phyloP scores from a whole-genome alignment of 73 alveolate species.

The Tetrahymena borealis region DNA sequence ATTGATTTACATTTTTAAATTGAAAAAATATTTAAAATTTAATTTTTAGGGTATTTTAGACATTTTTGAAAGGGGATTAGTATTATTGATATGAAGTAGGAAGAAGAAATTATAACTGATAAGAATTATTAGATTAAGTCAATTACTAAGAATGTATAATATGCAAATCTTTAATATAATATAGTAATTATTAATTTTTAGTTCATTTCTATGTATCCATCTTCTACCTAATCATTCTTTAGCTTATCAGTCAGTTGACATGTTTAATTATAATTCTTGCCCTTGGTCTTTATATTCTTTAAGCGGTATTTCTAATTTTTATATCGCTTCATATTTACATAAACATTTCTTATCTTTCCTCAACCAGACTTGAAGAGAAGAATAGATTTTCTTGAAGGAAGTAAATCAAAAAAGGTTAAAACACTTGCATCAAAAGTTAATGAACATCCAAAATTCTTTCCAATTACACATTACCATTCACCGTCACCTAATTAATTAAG shows the following conservation, averaged over 20 bases:
- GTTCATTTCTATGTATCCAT: no score
- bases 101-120: not conserved
- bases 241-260: not conserved
- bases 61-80: not conserved
- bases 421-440: conserved; percentile 30
- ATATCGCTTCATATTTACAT: no score
- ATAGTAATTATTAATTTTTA: not conserved
- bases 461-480: conserved; percentile 44
- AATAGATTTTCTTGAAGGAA: conserved; percentile 28
- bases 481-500: conserved; percentile 27
- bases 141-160: not conserved
- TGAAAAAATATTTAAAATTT: no score
- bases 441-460: conserved; percentile 44
- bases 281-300: no score
- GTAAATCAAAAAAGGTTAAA: conserved; percentile 33
- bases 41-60: not conserved
- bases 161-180: not conserved
- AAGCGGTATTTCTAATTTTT: no score
- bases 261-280: no score
- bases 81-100: not conserved
- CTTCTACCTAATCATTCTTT: not conserved
- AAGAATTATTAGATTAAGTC: not conserved
- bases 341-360: not conserved
- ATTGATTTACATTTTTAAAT: no score
- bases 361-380: conserved; percentile 43